Evolutionary conservation across 2,329 filamentous ascomycete genomes (phyloP), one percentile per base, ranked within the genome.

Genomic region (Exserohilum turcica): DNA sequence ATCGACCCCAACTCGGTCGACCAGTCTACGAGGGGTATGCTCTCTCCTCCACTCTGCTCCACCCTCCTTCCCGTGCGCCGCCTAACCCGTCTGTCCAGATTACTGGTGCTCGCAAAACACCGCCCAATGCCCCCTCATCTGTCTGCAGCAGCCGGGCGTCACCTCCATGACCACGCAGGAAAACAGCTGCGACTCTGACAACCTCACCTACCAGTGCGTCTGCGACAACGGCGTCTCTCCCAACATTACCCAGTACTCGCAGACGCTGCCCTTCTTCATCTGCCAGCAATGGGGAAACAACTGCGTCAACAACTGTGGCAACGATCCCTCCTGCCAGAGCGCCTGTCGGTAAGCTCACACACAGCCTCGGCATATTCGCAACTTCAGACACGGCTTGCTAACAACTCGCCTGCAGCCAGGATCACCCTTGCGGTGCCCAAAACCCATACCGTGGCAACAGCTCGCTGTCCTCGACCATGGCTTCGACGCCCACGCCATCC

Each of bases 231-330:
- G 84, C 70, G 72, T 81, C 57, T 76, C 82, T 46, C 90, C 90
- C 62, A 92, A 92, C 76, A 76, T 90, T 43, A 85, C 87, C 67
- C 82, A 92, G 75, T 94, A 88, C 82, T 87, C 86, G 16, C 81
- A 91, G 64, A 92, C 90, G 1, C 79, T 94, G 21, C 90, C 90
- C 29, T 93, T 85, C 82, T 90, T 86, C 77, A 81, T 86, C 65
- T 94, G 90, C 82, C 81, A 81, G 40, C 81, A 88, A 75, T 91
- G 83, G 81, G 87, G 84, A 64, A 85, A 78, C 71, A 84, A 91
- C 75, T 91, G 88, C 72, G 85, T 88, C 10, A 68, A 61, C 2
- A 74, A 57, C 52, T 92, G 89, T 75, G 77, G 75, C 29, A 71
- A 76, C 59, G 79, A 87, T 74, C 80, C 80, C 63, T 57, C 65